Conservation (phyloP, 2,329 filamentous ascomycete genomes). For the Aspergillus ochraceoroseus region DNA sequence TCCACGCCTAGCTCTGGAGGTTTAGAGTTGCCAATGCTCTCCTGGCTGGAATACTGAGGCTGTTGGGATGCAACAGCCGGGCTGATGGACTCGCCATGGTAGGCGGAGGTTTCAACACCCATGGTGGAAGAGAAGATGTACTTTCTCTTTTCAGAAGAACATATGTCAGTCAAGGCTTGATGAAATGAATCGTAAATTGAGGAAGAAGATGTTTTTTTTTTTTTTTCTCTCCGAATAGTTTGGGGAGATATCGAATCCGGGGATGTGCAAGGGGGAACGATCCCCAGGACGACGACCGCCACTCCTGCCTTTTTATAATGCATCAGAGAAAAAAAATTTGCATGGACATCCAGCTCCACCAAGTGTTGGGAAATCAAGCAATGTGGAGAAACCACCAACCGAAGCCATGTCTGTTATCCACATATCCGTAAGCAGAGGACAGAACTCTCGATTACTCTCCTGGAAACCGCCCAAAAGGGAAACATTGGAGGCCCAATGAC, state of each 20-base stretch:
- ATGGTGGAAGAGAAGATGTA: constrained; percentile 26
- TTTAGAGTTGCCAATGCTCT: constrained; percentile 26
- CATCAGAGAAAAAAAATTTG: too few relatives aligned
- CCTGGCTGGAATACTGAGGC: constrained; percentile 19
- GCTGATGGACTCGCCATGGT: constrained; percentile 33
- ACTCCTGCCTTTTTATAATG: constrained; percentile 10
- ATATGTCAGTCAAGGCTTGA: neutral
- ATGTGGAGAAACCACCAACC: constrained; percentile 11
- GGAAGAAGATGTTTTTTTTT: too few relatives aligned
- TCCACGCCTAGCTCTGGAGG: constrained; percentile 25
- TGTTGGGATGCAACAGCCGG: constrained; percentile 21
- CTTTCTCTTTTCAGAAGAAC: neutral
- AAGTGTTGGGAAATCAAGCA: neutral
- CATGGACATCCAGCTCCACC: constrained; percentile 8
- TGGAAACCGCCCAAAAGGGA: too few relatives aligned
- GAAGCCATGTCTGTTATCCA: constrained; percentile 7
- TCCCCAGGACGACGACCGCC: too few relatives aligned
- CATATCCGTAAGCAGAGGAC: neutral
- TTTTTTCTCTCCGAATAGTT: too few relatives aligned
- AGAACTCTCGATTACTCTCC: too few relatives aligned
- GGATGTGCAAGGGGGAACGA: constrained; percentile 10
- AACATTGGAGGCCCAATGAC: too few relatives aligned
- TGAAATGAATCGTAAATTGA: neutral
- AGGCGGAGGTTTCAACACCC: constrained; percentile 28
- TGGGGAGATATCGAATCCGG: too few relatives aligned